These are phyloP conservation scores for Bacidia rubella DNA, from an alignment of 495 filamentous ascomycete species.

Conservation along the genomic window DNA sequence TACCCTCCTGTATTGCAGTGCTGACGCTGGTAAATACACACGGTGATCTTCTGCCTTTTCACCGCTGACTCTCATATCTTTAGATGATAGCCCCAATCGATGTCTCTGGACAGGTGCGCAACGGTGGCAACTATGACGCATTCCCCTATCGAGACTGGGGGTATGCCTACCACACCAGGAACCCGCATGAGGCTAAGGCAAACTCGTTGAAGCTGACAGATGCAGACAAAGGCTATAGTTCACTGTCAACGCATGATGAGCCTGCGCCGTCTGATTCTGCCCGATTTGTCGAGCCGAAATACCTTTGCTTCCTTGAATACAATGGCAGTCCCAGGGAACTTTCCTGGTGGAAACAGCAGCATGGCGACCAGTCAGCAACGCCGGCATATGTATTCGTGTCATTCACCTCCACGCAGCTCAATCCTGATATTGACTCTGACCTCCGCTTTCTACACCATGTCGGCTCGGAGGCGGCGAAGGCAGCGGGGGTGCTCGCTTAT, in stretches of 20 bases:
- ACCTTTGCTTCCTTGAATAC: no score
- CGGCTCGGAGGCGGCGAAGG: constrained; percentile 21
- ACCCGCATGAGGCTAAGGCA: not conserved
- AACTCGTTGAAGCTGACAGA: not conserved
- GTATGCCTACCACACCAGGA: not conserved
- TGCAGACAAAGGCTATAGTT: not conserved
- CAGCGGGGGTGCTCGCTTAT: constrained; percentile 22
- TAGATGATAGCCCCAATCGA: not conserved
- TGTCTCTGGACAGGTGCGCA: not conserved
- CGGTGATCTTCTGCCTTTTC: no score
- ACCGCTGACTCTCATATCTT: not conserved
- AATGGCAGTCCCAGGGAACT: no score
- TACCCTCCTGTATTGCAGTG: no score
- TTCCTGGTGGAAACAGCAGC: no score
- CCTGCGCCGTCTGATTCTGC: not conserved
- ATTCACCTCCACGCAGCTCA: no score
- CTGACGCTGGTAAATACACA: constrained; percentile 16
- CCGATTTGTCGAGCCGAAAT: no score
- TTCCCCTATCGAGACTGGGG: not conserved
- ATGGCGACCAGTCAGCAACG: no score
- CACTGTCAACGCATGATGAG: not conserved
- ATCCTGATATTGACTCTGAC: no score
- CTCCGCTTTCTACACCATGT: no score
- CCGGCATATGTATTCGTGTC: no score
- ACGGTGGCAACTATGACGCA: not conserved